Percentiles rank a stretch among this genome's conserved stretches.
Conservation (phyloP, 2,329 filamentous ascomycete genomes). For the Fusarium piperis region DNA sequence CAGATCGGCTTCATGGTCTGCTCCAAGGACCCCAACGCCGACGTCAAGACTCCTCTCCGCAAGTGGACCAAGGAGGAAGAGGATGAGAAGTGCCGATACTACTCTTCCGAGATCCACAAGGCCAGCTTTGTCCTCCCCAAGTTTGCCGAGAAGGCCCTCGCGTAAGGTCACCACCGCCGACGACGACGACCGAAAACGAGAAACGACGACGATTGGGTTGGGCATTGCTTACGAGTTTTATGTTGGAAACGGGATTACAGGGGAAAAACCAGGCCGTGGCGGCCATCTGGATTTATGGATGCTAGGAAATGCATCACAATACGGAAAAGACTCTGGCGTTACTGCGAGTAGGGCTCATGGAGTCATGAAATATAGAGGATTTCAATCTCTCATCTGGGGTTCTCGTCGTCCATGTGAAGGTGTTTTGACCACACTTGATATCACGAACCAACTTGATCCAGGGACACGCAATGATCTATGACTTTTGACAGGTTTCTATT, state of each 20-base stretch:
- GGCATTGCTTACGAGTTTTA: slow-evolving; percentile 37
- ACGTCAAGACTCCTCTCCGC: slow-evolving; percentile 87
- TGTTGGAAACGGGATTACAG: slow-evolving; percentile 24
- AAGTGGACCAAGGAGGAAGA: slow-evolving; percentile 88
- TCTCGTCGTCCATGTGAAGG: neutral
- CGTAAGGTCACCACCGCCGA: slow-evolving; percentile 51
- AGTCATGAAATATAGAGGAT: slow-evolving; percentile 34
- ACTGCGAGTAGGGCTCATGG: slow-evolving; percentile 27
- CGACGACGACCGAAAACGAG: neutral
- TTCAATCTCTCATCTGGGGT: slow-evolving; percentile 6
- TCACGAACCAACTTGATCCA: neutral
- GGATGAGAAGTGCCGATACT: slow-evolving; percentile 93
- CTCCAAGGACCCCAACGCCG: slow-evolving; percentile 87
- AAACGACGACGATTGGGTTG: slow-evolving; percentile 4
- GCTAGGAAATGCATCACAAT: slow-evolving; percentile 10
- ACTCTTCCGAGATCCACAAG: slow-evolving; percentile 96
- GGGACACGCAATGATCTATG: neutral
- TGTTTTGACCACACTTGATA: neutral
- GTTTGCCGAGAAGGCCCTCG: slow-evolving; percentile 83
- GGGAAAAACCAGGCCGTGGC: slow-evolving; percentile 22
- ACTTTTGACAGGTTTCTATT: neutral
- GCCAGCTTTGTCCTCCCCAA: slow-evolving; percentile 92
- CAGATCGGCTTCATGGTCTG: slow-evolving; percentile 99
- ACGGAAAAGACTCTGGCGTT: slow-evolving; percentile 26
- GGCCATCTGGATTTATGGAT: slow-evolving; percentile 34